These are phyloP conservation scores for Penicillium paradoxum DNA, from an alignment of 495 filamentous ascomycete genomes.

Conservation along the genomic window DNA sequence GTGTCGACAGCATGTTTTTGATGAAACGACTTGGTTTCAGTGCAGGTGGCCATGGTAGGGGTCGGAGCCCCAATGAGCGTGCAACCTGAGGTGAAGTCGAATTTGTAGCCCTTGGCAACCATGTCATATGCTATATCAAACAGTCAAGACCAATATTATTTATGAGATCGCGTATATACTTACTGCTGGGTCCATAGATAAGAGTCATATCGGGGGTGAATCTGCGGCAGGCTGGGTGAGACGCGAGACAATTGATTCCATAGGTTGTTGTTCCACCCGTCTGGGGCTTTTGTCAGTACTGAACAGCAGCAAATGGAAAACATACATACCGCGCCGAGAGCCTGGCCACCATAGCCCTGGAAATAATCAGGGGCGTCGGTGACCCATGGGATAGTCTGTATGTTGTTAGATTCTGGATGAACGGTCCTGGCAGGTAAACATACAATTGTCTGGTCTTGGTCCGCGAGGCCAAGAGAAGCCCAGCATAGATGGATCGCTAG, in stretches of 20 bases:
- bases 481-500: not conserved
- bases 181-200: not conserved
- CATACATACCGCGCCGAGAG: not conserved
- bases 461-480: not conserved
- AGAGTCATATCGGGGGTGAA: slow-evolving; percentile 4
- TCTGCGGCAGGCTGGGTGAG: not conserved
- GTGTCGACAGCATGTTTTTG: not conserved
- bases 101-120: not conserved
- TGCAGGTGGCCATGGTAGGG: not conserved
- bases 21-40: not conserved
- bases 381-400: slow-evolving; percentile 3
- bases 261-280: not conserved
- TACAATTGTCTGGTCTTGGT: not conserved
- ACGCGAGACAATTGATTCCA: slow-evolving; percentile 3
- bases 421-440: not conserved
- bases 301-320: not conserved
- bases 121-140: not conserved
- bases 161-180: not conserved
- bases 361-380: slow-evolving; percentile 1
- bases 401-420: not conserved
- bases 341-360: slow-evolving; percentile 3
- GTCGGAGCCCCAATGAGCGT: not conserved
- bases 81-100: slow-evolving; percentile 2
- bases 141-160: not conserved
- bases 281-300: not conserved